Evolutionary conservation across 768 basidiomycete species (phyloP), one percentile per base, ranked within the genome.

Genomic region (Tricholoma sp.): DNA sequence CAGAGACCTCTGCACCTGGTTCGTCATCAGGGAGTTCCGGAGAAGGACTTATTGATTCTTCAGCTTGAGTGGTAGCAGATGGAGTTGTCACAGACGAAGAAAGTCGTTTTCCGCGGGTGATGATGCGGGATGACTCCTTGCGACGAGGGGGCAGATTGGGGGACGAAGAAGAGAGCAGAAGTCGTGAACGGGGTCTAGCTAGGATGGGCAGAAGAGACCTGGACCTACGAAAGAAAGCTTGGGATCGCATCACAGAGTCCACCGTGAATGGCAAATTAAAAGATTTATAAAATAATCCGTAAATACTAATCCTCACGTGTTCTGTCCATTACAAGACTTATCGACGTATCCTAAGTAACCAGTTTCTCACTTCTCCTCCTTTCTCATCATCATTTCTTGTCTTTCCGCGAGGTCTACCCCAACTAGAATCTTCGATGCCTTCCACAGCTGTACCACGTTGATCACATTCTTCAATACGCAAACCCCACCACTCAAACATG

Each of bases 381-480:
- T 74, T 17, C 81, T 87, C 55, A 80, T 79, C 47, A 17, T 31
- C 47, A 24, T 48, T 31, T 48, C 47, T 37, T 85, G 85, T 61
- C 94, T 76, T 71, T 95, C 93, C 44, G 90, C 91, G 48, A 97
- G 74, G 66, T 97, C 94, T 10, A 97, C 90, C 0, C 94, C 94
- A 12, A 97, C 94, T 13, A 97, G 80, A 54, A 94, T 92, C 73
- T 94, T 94, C 34, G 90, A 89, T 28, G 97, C 96, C 70, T 99
- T 99, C 95, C 95, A 98, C 56, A 98, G 83, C 71, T 99, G 97
- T 6, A 99, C 94, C 33, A 90, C 70, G 69, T 98, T 97, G 77
- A 99, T 92, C 55, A 94, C 65, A 68, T 98, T 97, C 77, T 98
- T 99, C 59, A 77, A 66, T 13, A 83, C 61, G 68, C 86, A 96